phyloP scores from a whole-genome alignment of 495 filamentous ascomycete genomes.

The Xylaria sp. region DNA sequence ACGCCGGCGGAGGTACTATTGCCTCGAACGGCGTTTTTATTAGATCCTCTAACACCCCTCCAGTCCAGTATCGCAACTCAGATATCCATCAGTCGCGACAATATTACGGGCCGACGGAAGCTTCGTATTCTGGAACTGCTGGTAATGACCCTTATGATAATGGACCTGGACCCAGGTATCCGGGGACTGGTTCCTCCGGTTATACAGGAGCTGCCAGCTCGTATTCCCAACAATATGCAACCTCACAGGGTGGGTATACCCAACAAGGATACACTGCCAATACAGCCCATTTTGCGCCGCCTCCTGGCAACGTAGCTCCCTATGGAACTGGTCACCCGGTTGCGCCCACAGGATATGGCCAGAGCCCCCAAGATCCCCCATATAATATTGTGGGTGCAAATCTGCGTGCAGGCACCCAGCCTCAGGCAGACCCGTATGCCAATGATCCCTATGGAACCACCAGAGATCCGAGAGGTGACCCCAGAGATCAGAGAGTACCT shows the following conservation, averaged over 20 bases:
- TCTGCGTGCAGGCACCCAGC: conserved; percentile 33
- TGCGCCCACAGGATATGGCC: conserved; percentile 35
- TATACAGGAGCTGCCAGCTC: conserved; percentile 44
- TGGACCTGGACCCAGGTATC: conserved; percentile 44
- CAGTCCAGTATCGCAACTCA: conserved; percentile 61
- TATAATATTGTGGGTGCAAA: conserved; percentile 42
- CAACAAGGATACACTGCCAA: conserved; percentile 42
- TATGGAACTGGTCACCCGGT: conserved; percentile 24
- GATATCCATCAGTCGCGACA: conserved; percentile 59
- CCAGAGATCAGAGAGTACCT: conserved; percentile 38
- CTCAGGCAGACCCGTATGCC: conserved; percentile 34
- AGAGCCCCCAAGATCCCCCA: conserved; percentile 40
- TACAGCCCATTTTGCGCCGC: conserved; percentile 26
- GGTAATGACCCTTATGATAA: conserved; percentile 40
- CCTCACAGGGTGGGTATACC: conserved; percentile 40
- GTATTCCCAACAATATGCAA: conserved; percentile 40
- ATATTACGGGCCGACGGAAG: conserved; percentile 55
- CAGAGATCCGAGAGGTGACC: conserved; percentile 36
- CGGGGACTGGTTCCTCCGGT: conserved; percentile 45
- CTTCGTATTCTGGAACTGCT: conserved; percentile 33
- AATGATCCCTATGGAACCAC: conserved; percentile 37
- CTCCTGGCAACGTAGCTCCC: conserved; percentile 23
- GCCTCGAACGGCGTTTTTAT: conserved; percentile 57
- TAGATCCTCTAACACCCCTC: conserved; percentile 65
- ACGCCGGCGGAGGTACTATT: conserved; percentile 63